A percentile compares a stretch with the other conserved stretches of the same genome.
Conservation (phyloP, 2,329 filamentous ascomycete genomes). For the Purpureocillium lavendulum region DNA sequence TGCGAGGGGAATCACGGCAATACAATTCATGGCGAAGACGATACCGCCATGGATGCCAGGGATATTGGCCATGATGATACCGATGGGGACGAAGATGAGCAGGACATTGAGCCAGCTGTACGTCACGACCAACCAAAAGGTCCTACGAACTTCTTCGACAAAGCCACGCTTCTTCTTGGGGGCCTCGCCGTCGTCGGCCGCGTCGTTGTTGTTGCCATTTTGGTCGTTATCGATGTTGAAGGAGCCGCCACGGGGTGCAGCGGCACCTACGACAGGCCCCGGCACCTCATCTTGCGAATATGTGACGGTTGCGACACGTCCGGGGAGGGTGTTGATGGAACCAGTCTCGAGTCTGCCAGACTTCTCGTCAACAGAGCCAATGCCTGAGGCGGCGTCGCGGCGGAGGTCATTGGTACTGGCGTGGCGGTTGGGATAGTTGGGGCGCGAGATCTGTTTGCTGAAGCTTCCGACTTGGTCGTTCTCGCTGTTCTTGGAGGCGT, state of each 20-base stretch:
- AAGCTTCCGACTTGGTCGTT: constrained; percentile 12
- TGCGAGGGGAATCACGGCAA: constrained; percentile 68
- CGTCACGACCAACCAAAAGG: constrained; percentile 48
- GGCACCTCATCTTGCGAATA: constrained; percentile 42
- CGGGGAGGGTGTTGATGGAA: constrained; percentile 16
- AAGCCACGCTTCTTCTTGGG: constrained; percentile 31
- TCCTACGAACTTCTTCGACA: constrained; percentile 39
- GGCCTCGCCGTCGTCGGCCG: constrained; percentile 19
- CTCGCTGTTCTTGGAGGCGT: background rate
- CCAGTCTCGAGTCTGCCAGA: constrained; percentile 11
- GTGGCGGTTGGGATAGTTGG: background rate
- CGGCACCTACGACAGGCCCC: constrained; percentile 46
- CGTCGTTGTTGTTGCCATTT: constrained; percentile 18
- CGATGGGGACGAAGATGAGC: constrained; percentile 69
- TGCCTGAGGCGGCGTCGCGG: constrained; percentile 5
- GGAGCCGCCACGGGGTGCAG: constrained; percentile 14
- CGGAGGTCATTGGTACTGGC: background rate
- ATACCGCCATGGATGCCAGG: constrained; percentile 47
- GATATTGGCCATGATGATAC: constrained; percentile 56
- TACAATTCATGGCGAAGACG: constrained; percentile 65
- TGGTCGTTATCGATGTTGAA: constrained; percentile 6
- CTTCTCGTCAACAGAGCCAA: constrained; percentile 9
- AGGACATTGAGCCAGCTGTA: constrained; percentile 74
- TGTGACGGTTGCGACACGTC: constrained; percentile 27
- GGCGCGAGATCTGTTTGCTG: constrained; percentile 13